Conservation (phyloP, 208 protist species). For the Leishmania lainsoni region DNA sequence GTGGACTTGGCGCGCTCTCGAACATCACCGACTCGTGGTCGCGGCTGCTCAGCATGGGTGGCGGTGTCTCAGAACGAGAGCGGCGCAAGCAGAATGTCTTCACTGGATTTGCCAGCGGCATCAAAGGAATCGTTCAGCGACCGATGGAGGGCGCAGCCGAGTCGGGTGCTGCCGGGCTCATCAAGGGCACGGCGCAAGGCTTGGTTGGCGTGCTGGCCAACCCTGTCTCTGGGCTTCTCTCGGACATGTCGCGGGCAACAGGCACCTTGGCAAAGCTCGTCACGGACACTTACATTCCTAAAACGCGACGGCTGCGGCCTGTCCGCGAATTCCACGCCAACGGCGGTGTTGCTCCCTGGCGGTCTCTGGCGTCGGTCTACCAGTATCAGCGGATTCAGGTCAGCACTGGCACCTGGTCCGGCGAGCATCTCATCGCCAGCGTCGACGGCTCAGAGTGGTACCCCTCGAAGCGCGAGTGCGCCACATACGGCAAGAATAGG, state of each 20-base stretch:
- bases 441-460: constrained; percentile 74
- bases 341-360: constrained; percentile 73
- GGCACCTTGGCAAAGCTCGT: constrained; percentile 64
- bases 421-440: constrained; percentile 43
- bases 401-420: constrained; percentile 38
- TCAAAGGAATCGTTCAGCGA: constrained; percentile 82
- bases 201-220: constrained; percentile 84
- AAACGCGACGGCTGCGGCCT: constrained; percentile 58
- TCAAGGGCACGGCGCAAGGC: constrained; percentile 87
- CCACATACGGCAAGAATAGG: constrained; percentile 38
- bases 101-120: constrained; percentile 61
- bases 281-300: constrained; percentile 74
- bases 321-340: constrained; percentile 75
- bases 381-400: constrained; percentile 72
- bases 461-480: constrained; percentile 50
- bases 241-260: constrained; percentile 74
- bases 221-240: constrained; percentile 84
- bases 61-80: constrained; percentile 55
- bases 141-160: constrained; percentile 86
- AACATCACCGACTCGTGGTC: constrained; percentile 83
- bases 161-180: constrained; percentile 71
- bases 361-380: constrained; percentile 61
- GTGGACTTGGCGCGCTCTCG: constrained; percentile 76
- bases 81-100: constrained; percentile 58
- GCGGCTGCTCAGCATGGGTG: constrained; percentile 62